Base-by-base conservation (phyloP, 2,329 filamentous ascomycete species). In the Trichothecium roseum region DNA sequence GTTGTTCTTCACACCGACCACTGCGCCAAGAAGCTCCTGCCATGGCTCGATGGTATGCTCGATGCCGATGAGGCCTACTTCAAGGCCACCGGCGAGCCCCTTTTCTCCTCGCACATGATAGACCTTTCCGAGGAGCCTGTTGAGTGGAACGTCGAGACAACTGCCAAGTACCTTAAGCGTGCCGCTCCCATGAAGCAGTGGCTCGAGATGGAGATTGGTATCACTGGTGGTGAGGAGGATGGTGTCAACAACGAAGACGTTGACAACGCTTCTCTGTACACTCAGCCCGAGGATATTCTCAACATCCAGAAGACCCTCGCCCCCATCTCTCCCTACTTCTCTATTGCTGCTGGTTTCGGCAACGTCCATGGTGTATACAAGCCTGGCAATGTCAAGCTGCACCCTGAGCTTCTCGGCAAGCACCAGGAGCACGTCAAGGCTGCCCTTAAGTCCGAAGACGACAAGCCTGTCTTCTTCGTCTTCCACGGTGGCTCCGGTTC, bases 281-380 rank as follows among this genome's bases (percentile, higher is more conserved):
- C 89, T 32, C 91, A 98, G 68, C 89, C 89, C 48, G 86, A 94
- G 71, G 89, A 95, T 55, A 93, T 95, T 62, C 81, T 84, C 66
- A 73, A 81, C 56, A 94, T 95, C 69, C 84, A 89, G 74, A 79
- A 88, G 64, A 78, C 83, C 38, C 79, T 98, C 49, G 72, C 75
- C 45, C 69, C 83, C 49, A 87, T 96, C 70, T 89, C 82, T 49
- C 83, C 85, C 48, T 94, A 94, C 77, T 98, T 96, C 77, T 93
- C 85, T 58, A 95, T 96, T 54, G 89, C 89, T 49, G 91, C 91
- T 55, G 91, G 87, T 50, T 98, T 98, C 70, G 91, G 91, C 51
- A 98, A 98, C 64, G 91, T 96, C 42, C 91, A 98, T 73, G 91
- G 91, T 64, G 89, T 98, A 54, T 96, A 96, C 80, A 93, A 94